phyloP scores from a whole-genome alignment of 2,329 filamentous ascomycete species.

The Monosporascus ibericus region DNA sequence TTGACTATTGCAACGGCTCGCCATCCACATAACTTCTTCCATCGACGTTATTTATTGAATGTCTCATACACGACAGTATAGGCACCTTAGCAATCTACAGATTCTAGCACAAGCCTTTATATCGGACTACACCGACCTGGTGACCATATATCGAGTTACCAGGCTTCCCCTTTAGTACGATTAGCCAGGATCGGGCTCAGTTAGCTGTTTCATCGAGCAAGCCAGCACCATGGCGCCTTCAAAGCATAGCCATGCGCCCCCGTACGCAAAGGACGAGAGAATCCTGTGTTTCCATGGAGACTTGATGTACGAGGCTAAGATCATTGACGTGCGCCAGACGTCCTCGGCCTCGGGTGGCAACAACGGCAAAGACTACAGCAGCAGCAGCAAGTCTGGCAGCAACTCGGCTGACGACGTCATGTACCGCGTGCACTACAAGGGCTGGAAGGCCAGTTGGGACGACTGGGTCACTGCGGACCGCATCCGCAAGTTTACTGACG shows the following conservation, averaged over 20 bases:
- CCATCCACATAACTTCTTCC: no score
- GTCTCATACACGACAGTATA: no score
- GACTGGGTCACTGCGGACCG: constrained; percentile 96
- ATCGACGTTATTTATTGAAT: no score
- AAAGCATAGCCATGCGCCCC: constrained; percentile 38
- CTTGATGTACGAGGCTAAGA: constrained; percentile 94
- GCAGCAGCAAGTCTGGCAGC: constrained; percentile 55
- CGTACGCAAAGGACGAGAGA: constrained; percentile 74
- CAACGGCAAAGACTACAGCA: constrained; percentile 24
- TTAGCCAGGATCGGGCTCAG: not conserved
- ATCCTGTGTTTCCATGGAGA: constrained; percentile 97
- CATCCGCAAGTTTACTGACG: constrained; percentile 87
- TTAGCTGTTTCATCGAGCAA: not conserved
- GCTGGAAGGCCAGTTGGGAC: constrained; percentile 99
- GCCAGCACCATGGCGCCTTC: constrained; percentile 29
- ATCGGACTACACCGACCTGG: no score
- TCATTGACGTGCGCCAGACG: constrained; percentile 61
- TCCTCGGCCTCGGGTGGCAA: constrained; percentile 1
- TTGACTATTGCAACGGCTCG: no score
- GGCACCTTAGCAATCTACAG: no score
- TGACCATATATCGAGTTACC: not conserved
- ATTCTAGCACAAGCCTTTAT: no score
- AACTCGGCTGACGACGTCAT: constrained; percentile 62
- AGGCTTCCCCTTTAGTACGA: not conserved
- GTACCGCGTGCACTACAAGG: constrained; percentile 97